Evolutionary conservation across 2,329 filamentous ascomycete species (phyloP).

Genomic region (Geoglossum cookeanum): DNA sequence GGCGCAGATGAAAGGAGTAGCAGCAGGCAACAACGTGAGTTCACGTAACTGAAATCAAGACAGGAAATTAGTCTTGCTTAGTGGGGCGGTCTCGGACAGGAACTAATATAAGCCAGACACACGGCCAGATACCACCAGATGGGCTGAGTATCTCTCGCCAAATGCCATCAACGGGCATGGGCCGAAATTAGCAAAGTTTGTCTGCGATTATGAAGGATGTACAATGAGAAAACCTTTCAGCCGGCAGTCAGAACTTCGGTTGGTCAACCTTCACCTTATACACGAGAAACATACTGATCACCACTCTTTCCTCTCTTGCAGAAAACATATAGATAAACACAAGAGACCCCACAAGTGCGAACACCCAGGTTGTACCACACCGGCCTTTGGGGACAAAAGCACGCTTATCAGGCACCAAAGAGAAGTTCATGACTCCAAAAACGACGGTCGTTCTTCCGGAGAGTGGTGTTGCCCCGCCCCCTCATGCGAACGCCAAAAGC

Average conservation of each 20-base stretch:
- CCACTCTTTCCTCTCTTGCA: neutral
- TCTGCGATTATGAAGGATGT: neutral
- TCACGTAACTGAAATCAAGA: too few relatives aligned
- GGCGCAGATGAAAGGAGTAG: neutral
- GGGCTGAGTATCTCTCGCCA: neutral
- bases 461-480: neutral
- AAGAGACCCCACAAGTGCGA: conserved; percentile 1
- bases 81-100: too few relatives aligned
- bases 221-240: neutral
- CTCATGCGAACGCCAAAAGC: neutral
- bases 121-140: neutral
- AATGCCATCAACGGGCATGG: neutral
- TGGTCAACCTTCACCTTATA: neutral
- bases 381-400: neutral
- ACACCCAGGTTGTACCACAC: neutral
- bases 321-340: conserved; percentile 2
- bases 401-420: neutral
- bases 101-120: too few relatives aligned
- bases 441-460: neutral
- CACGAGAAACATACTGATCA: neutral
- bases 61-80: too few relatives aligned
- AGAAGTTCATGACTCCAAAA: neutral
- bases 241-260: neutral
- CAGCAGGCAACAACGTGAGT: neutral
- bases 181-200: neutral